Evolutionary conservation across 2,329 filamentous ascomycete genomes (phyloP), one percentile per base, ranked within the genome.

Genomic region (Colletotrichum orchidophilum): DNA sequence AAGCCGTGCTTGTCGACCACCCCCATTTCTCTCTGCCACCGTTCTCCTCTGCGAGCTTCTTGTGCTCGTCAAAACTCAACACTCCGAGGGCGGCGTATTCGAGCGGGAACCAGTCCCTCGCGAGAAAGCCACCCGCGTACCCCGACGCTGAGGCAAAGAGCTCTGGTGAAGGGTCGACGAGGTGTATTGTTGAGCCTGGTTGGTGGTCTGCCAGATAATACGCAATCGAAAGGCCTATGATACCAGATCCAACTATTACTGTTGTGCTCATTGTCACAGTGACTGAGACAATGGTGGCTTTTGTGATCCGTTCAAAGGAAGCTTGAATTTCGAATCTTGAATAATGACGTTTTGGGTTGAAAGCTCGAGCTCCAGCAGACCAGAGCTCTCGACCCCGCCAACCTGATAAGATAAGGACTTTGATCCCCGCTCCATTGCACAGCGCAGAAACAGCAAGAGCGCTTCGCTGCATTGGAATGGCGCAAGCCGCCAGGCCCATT

Each of bases 131-230:
- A 21, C 87, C 94, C 0, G 93, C 92, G 74, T 88, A 91, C 1
- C 93, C 93, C 2, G 92, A 95, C 0, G 93, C 93, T 33, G 91
- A 93, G 12, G 89, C 87, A 80, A 95, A 94, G 35, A 95, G 85
- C 73, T 89, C 78, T 1, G 81, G 78, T 0, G 83, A 82, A 0
- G 82, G 76, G 63, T 88, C 86, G 42, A 87, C 81, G 8, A 88
- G 79, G 73, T 87, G 84, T 63, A 88, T 83, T 24, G 78, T 81
- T 7, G 79, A 80, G 0, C 79, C 79, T 0, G 82, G 78, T 73
- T 85, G 82, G 73, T 82, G 82, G 64, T 81, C 80, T 7, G 90
- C 88, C 35, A 95, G 87, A 78, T 93, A 94, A 80, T 92, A 94
- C n/a, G 92, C 91, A 12, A 90, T 92, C 1, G 91, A 90, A 39